Evolutionary conservation across 1,284 basidiomycete genomes (phyloP).

Genomic region (Cutaneotrichosporon dermatis): DNA sequence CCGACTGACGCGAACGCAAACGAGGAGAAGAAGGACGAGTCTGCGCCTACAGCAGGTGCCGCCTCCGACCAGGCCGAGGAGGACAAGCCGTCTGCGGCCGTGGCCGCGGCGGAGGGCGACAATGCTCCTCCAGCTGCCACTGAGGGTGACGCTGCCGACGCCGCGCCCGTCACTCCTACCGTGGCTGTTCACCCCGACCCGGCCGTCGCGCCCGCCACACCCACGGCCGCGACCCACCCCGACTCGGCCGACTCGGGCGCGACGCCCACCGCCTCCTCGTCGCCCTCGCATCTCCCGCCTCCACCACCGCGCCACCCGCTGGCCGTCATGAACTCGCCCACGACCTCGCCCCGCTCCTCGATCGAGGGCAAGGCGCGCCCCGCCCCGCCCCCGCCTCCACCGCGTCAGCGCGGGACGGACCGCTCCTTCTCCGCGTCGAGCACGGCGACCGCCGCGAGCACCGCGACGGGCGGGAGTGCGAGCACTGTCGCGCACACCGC

Average conservation of each 20-base stretch:
- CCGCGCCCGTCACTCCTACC: background rate
- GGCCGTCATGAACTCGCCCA: background rate
- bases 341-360: background rate
- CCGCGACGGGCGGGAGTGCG: background rate
- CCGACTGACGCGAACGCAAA: background rate
- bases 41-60: background rate
- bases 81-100: background rate
- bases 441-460: background rate
- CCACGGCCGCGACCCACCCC: background rate
- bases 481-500: background rate
- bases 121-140: too few relatives aligned
- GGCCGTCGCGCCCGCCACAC: background rate
- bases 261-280: background rate
- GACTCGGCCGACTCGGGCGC: background rate
- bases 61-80: background rate
- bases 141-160: background rate
- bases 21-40: background rate
- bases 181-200: too few relatives aligned
- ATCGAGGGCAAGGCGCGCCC: background rate
- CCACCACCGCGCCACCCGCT: slow-evolving; percentile 3
- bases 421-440: background rate
- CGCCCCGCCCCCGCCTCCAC: background rate
- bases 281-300: background rate
- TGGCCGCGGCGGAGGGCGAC: too few relatives aligned
- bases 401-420: background rate